phyloP scores from a whole-genome alignment of 2,329 filamentous ascomycete species.

The Aspergillus sergii region DNA sequence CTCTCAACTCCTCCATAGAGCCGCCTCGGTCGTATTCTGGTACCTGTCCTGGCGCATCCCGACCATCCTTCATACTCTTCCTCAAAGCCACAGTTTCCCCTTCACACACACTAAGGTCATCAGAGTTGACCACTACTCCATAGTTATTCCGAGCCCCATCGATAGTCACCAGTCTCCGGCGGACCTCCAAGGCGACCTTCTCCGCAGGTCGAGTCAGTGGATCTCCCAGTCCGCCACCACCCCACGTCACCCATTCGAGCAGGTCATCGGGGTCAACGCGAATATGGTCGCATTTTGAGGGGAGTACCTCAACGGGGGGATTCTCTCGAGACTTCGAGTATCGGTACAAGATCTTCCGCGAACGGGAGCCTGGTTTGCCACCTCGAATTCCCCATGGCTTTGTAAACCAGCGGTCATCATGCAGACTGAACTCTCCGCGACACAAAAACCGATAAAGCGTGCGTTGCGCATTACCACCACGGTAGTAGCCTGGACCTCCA shows the following conservation, averaged over 20 bases:
- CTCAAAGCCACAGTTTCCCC: constrained; percentile 41
- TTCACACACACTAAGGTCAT: constrained; percentile 40
- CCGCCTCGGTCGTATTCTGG: constrained; percentile 50
- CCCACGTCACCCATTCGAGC: constrained; percentile 56
- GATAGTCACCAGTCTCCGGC: constrained; percentile 47
- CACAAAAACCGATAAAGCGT: constrained; percentile 52
- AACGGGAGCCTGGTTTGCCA: constrained; percentile 48
- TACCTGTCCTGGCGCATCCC: constrained; percentile 21
- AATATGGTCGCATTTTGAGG: constrained; percentile 54
- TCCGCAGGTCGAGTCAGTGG: constrained; percentile 47
- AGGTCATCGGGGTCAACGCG: constrained; percentile 50
- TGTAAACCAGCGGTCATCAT: constrained; percentile 54
- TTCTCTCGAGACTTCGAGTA: constrained; percentile 40
- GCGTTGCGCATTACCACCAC: constrained; percentile 53
- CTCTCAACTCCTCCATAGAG: constrained; percentile 41
- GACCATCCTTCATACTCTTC: constrained; percentile 30
- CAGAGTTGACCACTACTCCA: constrained; percentile 47
- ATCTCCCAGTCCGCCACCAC: constrained; percentile 53
- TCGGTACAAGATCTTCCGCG: constrained; percentile 47
- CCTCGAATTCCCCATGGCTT: constrained; percentile 55
- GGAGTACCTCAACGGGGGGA: constrained; percentile 39
- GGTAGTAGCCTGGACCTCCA: constrained; percentile 52
- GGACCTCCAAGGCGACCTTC: constrained; percentile 51
- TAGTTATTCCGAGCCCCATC: constrained; percentile 48
- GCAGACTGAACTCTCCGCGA: constrained; percentile 51